Percentiles rank a stretch among this genome's conserved stretches.
Conservation (phyloP, 441 rosid species). For the Mallotus japonicus region DNA sequence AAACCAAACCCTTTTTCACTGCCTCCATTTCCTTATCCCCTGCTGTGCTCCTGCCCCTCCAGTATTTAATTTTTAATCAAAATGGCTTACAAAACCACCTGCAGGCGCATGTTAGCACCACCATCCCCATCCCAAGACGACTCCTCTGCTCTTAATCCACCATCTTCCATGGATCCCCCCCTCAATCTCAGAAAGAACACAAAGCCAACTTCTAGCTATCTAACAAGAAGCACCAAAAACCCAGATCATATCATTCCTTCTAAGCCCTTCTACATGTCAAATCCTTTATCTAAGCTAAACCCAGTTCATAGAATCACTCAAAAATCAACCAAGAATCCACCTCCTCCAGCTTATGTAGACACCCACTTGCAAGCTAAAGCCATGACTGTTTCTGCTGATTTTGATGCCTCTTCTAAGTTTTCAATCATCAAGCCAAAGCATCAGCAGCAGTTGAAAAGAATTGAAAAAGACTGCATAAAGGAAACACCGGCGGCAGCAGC, state of each 20-base stretch:
- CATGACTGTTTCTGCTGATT: slow-evolving; percentile 52
- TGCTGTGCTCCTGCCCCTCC: background rate
- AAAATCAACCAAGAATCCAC: slow-evolving; percentile 31
- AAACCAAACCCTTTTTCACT: background rate
- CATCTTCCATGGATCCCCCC: slow-evolving; percentile 36
- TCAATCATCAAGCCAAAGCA: slow-evolving; percentile 26
- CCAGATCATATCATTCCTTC: slow-evolving; percentile 32
- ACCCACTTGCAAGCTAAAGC: slow-evolving; percentile 49
- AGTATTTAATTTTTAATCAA: background rate
- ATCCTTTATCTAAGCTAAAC: slow-evolving; percentile 30
- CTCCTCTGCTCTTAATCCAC: slow-evolving; percentile 17
- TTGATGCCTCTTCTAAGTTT: slow-evolving; percentile 35
- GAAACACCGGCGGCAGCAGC: background rate
- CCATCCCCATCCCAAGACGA: slow-evolving; percentile 30
- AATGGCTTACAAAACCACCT: slow-evolving; percentile 32
- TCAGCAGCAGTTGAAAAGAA: slow-evolving; percentile 15
- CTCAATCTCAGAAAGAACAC: slow-evolving; percentile 9
- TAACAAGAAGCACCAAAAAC: slow-evolving; percentile 18
- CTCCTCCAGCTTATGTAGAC: slow-evolving; percentile 25
- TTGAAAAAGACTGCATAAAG: slow-evolving; percentile 21
- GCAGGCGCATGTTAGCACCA: slow-evolving; percentile 38
- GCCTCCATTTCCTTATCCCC: slow-evolving; percentile 2
- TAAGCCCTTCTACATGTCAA: slow-evolving; percentile 30
- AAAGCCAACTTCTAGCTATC: slow-evolving; percentile 20
- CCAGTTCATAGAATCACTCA: slow-evolving; percentile 24